phyloP scores from a whole-genome alignment of 116 monocot genomes.

The Zostera marina region DNA sequence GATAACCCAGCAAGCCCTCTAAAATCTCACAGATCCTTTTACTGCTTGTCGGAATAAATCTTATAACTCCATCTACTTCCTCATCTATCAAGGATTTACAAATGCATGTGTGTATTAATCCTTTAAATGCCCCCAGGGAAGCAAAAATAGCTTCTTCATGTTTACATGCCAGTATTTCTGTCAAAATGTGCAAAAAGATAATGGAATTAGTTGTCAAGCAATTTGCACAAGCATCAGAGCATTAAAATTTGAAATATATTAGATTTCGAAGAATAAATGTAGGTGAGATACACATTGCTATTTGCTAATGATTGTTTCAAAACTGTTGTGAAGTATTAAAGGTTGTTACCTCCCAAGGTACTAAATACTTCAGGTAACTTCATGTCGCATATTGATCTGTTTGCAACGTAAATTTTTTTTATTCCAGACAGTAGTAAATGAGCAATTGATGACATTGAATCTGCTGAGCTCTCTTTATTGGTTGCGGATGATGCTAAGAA shows the following conservation, averaged over 20 bases:
- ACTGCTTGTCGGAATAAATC: constrained; percentile 51
- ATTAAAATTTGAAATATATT: neutral
- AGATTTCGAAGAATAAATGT: neutral
- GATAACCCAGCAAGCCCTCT: constrained; percentile 67
- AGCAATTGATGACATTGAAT: constrained; percentile 65
- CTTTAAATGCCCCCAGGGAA: constrained; percentile 58
- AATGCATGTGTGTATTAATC: constrained; percentile 53
- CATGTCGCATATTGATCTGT: constrained; percentile 34
- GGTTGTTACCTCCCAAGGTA: constrained; percentile 55
- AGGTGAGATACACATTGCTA: neutral
- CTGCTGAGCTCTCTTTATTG: constrained; percentile 46
- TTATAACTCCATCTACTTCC: constrained; percentile 41
- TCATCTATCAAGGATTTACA: constrained; percentile 50
- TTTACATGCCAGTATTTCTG: constrained; percentile 73
- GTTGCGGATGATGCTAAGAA: constrained; percentile 38
- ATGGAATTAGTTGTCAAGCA: neutral
- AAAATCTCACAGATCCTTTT: constrained; percentile 78
- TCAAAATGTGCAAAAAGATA: neutral
- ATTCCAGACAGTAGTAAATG: constrained; percentile 50
- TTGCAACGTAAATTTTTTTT: constrained; percentile 39
- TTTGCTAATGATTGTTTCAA: neutral
- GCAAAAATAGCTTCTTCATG: constrained; percentile 81
- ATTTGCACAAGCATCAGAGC: too few relatives aligned
- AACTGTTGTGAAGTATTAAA: neutral
- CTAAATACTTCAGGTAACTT: constrained; percentile 72